phyloP scores from a whole-genome alignment of 1,284 basidiomycete genomes.

The Rhodotorula mucilaginosa region DNA sequence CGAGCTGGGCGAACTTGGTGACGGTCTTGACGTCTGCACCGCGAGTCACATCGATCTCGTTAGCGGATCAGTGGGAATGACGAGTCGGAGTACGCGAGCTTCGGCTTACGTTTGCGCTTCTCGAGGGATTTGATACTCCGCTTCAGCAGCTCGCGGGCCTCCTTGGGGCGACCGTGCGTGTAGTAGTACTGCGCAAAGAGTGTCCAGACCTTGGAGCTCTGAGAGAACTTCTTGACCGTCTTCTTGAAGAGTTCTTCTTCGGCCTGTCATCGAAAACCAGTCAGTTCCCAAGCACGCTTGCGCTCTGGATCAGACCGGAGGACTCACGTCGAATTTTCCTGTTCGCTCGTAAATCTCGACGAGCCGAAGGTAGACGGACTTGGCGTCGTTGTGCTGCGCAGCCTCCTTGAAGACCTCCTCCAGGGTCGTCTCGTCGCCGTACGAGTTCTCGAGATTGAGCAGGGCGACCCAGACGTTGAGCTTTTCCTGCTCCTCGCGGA shows the following conservation, averaged over 20 bases:
- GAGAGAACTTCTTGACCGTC: constrained; percentile 87
- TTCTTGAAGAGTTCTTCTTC: constrained; percentile 81
- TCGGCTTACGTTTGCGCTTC: constrained; percentile 75
- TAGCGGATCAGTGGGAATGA: neutral
- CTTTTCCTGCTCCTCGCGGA: constrained; percentile 94
- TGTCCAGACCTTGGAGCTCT: constrained; percentile 88
- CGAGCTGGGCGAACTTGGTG: constrained; percentile 87
- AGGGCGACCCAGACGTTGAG: constrained; percentile 97
- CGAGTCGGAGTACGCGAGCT: neutral
- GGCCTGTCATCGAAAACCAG: constrained; percentile 56
- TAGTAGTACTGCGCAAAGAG: constrained; percentile 75
- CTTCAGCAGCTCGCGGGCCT: constrained; percentile 81
- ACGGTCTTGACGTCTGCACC: constrained; percentile 84
- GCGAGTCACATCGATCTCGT: neutral
- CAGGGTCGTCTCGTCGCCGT: constrained; percentile 77
- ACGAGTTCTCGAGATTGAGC: constrained; percentile 91
- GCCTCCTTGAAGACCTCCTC: constrained; percentile 87
- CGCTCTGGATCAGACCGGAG: neutral
- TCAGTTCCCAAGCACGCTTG: neutral
- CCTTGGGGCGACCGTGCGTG: constrained; percentile 50
- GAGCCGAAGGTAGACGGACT: constrained; percentile 80
- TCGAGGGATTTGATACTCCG: constrained; percentile 88
- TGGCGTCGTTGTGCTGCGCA: constrained; percentile 82
- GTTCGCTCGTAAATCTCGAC: constrained; percentile 80
- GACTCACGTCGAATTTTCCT: constrained; percentile 70